Base-by-base conservation (phyloP, 108 stramenopile species). In the Fragilaria crotonensis region DNA sequence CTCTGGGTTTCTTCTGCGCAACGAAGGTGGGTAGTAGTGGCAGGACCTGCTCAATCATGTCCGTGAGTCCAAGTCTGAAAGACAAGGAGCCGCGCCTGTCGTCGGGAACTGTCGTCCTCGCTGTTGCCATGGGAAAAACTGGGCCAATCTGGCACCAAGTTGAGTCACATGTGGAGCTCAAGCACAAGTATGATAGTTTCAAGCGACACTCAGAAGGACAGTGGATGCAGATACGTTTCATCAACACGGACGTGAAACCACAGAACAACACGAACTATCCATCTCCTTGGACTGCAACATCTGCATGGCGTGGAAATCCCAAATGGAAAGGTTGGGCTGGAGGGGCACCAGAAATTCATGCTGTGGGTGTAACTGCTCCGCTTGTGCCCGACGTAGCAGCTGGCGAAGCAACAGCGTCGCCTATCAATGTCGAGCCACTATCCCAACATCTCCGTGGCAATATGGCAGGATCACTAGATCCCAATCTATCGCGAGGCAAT, bases 231-330 rank as follows among this genome's bases (percentile, higher is more conserved):
- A 56, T 36, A 20, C 27, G 54, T 21, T 52, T 52, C 4, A 52
- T 52, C 11, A 52, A 52, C 25, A 52, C 23, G 22, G 51, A 23
- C 4, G 51, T 52, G 18, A 22, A 56, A 33, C 41, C 63, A 57
- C 2, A 28, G 3, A 14, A 22, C 47, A 60, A 3, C 7, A 20
- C 47, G 19, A n/a, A 41, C 14, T 11, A 14, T 11, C 11, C 11
- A 41, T 11, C 11, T 11, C 14, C 7, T 41, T 41, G 36, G 36
- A 41, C 11, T 14, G 36, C 36, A 41, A 41, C 7, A 7, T 41
- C 36, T 7, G 14, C 36, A 11, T 41, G 36, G 36, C 7, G 7
- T 11, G 36, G 36, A 41, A 41, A 14, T 14, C 14, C 36, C 36
- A 41, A 41, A 11, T 41, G 7, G 14, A 7, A 41, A 14, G 36